Conservation (phyloP, 176 grass and related monocot species). For the Aechmea fasciata region DNA sequence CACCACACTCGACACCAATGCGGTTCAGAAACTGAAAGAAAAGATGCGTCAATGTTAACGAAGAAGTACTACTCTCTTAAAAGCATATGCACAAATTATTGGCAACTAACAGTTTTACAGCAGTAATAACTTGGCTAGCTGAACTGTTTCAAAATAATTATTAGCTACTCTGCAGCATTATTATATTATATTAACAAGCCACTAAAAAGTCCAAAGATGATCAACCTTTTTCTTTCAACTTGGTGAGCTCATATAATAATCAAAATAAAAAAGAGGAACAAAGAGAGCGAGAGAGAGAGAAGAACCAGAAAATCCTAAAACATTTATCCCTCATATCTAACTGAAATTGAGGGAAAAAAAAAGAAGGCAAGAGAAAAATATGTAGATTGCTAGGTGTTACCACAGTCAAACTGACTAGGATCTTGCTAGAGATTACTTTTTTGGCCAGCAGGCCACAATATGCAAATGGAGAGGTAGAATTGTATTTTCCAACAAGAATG, state of each 20-base stretch:
- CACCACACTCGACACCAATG: constrained; percentile 59
- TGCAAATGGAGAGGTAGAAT: too few relatives aligned
- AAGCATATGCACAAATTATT: neutral
- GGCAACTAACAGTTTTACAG: neutral
- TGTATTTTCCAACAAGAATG: too few relatives aligned
- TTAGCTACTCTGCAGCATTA: neutral
- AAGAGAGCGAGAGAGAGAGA: neutral
- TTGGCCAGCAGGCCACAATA: too few relatives aligned
- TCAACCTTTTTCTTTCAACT: neutral
- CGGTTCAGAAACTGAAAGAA: constrained; percentile 57
- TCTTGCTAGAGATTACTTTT: neutral
- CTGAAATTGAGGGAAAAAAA: too few relatives aligned
- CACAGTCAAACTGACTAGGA: neutral
- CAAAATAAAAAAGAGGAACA: neutral
- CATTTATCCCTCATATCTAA: neutral
- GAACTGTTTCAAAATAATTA: too few relatives aligned
- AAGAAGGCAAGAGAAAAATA: too few relatives aligned
- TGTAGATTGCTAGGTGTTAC: too few relatives aligned
- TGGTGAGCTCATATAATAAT: neutral
- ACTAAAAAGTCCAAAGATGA: neutral
- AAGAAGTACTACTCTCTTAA: neutral
- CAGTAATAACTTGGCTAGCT: too few relatives aligned
- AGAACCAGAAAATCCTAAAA: neutral
- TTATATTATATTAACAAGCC: neutral
- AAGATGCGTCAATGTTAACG: constrained; percentile 4